Evolutionary conservation across 768 basidiomycete genomes (phyloP).

Genomic region (Scleroderma bovista): DNA sequence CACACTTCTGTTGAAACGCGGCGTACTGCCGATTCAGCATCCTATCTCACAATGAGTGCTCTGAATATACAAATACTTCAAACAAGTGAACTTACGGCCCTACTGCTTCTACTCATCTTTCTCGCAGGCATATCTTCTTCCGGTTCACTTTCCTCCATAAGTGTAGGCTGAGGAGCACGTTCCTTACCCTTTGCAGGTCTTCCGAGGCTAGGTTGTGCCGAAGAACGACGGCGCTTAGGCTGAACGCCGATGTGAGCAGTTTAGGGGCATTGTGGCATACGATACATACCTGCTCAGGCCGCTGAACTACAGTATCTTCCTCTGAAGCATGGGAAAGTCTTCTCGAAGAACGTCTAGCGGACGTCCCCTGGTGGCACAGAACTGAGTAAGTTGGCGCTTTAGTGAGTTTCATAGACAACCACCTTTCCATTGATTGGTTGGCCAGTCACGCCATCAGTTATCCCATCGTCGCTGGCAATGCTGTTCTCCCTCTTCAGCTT

Average conservation of each 20-base stretch:
- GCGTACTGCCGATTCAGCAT: constrained; percentile 47
- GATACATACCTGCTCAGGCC: constrained; percentile 52
- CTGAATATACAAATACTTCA: not conserved
- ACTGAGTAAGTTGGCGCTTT: not conserved
- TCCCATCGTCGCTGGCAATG: constrained; percentile 75
- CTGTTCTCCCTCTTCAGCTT: constrained; percentile 62
- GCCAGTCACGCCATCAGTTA: constrained; percentile 81
- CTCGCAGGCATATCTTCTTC: constrained; percentile 56
- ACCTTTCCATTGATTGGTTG: constrained; percentile 54
- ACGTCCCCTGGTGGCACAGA: constrained; percentile 10
- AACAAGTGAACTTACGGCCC: constrained; percentile 38
- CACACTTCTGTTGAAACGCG: constrained; percentile 42
- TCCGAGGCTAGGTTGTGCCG: constrained; percentile 67
- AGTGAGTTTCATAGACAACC: constrained; percentile 5
- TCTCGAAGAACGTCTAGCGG: constrained; percentile 54
- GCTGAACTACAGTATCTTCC: constrained; percentile 37
- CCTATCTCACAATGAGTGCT: constrained; percentile 31
- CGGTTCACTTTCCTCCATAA: constrained; percentile 73
- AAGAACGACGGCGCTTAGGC: constrained; percentile 78
- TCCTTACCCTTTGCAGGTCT: constrained; percentile 36
- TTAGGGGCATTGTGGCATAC: constrained; percentile 5
- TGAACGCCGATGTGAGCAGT: constrained; percentile 24
- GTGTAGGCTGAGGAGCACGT: constrained; percentile 36
- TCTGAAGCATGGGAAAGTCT: constrained; percentile 55
- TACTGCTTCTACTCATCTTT: constrained; percentile 58